Percentiles rank a stretch among this genome's conserved stretches.
Conservation (phyloP, 108 stramenopile genomes). For the Schizochytrium sp. region DNA sequence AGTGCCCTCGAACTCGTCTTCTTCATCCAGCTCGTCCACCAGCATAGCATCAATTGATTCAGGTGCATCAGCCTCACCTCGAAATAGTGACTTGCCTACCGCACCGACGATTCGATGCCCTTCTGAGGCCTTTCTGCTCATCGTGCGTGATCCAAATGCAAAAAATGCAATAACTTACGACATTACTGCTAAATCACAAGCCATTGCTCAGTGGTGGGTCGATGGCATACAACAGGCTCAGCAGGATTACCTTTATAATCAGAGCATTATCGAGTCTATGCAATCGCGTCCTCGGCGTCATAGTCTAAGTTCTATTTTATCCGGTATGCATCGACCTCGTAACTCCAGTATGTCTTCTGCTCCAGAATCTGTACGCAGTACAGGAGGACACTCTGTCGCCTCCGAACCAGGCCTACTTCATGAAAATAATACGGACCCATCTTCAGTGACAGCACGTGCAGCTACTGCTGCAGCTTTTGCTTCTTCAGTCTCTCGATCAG, state of each 20-base stretch:
- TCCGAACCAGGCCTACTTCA: too few species aligned
- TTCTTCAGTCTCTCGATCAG: too few species aligned
- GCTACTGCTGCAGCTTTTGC: too few species aligned
- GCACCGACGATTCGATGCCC: constrained; percentile 7
- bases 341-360: too few species aligned
- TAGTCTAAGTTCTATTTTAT: background rate
- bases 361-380: too few species aligned
- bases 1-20: background rate
- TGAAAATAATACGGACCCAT: too few species aligned
- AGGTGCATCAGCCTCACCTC: background rate
- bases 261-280: background rate
- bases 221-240: constrained; percentile 14
- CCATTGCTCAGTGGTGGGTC: constrained; percentile 30
- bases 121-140: constrained; percentile 33
- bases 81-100: background rate
- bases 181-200: background rate
- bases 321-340: background rate
- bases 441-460: too few species aligned
- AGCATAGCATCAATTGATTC: too few species aligned
- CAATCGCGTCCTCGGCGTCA: background rate
- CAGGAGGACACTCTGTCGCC: too few species aligned
- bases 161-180: background rate
- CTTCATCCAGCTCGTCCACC: background rate
- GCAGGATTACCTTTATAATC: background rate
- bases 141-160: constrained; percentile 28